Evolutionary conservation across 148 eudicot species (phyloP), one percentile per base, ranked within the genome.

Genomic region (Camellia lanceoleosa): DNA sequence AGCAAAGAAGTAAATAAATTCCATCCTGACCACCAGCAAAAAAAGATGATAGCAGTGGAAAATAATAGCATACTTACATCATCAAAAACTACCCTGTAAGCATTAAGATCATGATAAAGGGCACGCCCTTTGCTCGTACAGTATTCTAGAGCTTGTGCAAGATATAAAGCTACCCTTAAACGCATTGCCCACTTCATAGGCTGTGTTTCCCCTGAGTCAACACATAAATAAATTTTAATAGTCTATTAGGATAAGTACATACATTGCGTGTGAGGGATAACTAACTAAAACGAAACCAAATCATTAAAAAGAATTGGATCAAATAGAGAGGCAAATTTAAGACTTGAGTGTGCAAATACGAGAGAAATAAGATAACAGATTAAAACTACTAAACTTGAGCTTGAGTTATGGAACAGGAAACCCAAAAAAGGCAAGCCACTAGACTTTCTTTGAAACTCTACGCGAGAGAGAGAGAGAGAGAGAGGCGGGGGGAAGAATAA

Each of bases 121-220:
- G 90, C 93, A 51, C 99, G 97, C 46, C 97, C 96, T 75, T 89
- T 90, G 83, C 74, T 92, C 13, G 97, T 95, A 84, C 97, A 95
- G 79, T 95, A 95, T 73, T 95, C 99, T 47, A 95, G 84, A 76
- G 99, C 99, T 86, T 93, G 89, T 68, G 97, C 97, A 86, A 95
- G 92, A 86, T 92, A 88, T 59, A 93, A 83, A n/a, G 99, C 97
- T 79, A 95, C 99, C 87, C 97, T 88, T 82, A 95, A 88, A 76
- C 99, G 91, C 97, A 95, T 95, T 7, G 98, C 88, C 98, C 97
- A 95, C 89, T 87, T 93, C 97, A 95, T 91, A 62, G 98, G 99
- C 9, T 90, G 91, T 61, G 91, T 30, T 74, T 95, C 98, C 99
- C 99, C 99, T 95, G 86, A 71, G 54, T 67, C 78, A 80, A 82